Conservation (phyloP, 225 moss, liverwort and hornwort species). For the Straminergon stramineum region DNA sequence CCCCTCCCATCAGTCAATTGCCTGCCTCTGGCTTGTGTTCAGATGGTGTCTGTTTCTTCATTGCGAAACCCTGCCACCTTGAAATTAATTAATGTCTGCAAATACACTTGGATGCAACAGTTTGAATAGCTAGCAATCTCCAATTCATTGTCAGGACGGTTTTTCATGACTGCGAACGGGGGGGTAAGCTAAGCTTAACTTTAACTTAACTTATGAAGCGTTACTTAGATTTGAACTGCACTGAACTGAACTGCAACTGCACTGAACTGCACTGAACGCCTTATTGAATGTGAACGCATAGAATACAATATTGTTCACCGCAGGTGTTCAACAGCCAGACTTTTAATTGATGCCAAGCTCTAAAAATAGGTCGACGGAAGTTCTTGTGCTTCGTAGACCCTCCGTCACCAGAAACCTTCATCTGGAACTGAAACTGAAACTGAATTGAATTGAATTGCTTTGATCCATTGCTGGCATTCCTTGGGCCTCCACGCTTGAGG, state of each 20-base stretch:
- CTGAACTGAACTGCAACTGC: no score
- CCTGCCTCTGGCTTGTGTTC: not conserved
- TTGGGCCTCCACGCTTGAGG: not conserved
- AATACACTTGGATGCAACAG: not conserved
- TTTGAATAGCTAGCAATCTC: not conserved
- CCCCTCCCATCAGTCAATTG: not conserved
- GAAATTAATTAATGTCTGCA: not conserved
- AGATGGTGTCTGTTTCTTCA: constrained; percentile 3
- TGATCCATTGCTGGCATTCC: not conserved
- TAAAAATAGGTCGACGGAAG: not conserved
- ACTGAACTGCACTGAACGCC: not conserved
- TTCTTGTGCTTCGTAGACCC: not conserved
- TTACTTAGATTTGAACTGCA: not conserved
- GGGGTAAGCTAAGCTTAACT: not conserved
- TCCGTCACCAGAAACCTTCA: not conserved
- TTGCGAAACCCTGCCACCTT: not conserved
- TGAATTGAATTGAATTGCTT: not conserved
- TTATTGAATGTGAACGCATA: not conserved
- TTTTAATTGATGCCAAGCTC: not conserved
- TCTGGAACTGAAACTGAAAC: not conserved
- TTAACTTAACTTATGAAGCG: no score
- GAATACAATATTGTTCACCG: not conserved
- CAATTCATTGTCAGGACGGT: not conserved
- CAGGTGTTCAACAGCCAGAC: not conserved
- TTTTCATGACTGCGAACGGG: not conserved